Conservation (phyloP, 2,329 filamentous ascomycete species). For the Hymenoscyphus infarciens region DNA sequence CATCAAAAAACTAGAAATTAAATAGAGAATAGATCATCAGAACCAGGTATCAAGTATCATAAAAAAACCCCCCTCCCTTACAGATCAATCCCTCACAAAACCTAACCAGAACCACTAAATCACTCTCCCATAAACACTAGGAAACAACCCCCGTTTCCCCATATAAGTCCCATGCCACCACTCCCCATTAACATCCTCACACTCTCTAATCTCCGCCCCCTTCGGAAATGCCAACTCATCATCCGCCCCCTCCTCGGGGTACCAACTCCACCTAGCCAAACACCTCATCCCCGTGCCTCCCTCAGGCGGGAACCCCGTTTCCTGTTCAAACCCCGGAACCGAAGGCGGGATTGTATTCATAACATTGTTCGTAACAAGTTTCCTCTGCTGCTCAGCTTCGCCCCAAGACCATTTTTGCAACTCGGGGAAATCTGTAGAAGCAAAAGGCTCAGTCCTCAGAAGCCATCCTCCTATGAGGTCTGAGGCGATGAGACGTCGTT, state of each 20-base stretch:
- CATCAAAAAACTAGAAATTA: neutral
- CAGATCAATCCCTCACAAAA: neutral
- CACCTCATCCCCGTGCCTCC: constrained; percentile 66
- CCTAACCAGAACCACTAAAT: constrained; percentile 26
- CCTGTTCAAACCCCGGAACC: constrained; percentile 19
- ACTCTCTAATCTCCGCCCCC: constrained; percentile 77
- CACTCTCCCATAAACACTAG: constrained; percentile 67
- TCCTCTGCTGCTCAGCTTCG: constrained; percentile 38
- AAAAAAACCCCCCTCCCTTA: neutral
- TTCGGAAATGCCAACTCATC: constrained; percentile 82
- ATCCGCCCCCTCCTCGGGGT: constrained; percentile 57
- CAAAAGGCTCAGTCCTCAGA: constrained; percentile 54
- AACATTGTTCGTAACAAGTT: constrained; percentile 51
- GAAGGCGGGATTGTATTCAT: constrained; percentile 38
- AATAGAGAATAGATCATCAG: neutral
- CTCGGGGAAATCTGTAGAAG: constrained; percentile 30
- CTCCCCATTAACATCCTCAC: constrained; percentile 83
- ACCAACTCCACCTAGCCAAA: constrained; percentile 73
- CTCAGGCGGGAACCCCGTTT: constrained; percentile 62
- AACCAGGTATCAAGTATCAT: neutral
- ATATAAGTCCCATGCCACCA: constrained; percentile 89
- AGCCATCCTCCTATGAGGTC: constrained; percentile 76
- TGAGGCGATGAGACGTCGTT: constrained; percentile 62
- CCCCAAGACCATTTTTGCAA: constrained; percentile 53
- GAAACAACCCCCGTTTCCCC: constrained; percentile 75